Conservation (phyloP, 495 filamentous ascomycete genomes). For the Trichoderma gamsii region DNA sequence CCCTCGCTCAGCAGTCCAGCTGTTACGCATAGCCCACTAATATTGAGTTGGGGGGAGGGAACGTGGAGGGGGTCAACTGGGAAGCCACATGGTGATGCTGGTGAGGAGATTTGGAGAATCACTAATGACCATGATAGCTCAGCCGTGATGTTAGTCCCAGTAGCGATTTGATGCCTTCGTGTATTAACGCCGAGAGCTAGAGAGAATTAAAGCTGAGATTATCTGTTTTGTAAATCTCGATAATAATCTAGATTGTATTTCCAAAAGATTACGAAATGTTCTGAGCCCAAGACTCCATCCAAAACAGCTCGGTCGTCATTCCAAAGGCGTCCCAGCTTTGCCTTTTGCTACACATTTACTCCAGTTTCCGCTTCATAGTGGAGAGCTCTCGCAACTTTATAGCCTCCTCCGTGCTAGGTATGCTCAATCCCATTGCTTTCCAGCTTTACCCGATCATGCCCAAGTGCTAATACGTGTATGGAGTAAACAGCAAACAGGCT, state of each 20-base stretch:
- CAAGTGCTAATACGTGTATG: neutral
- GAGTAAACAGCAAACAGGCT: neutral
- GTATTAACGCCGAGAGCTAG: neutral
- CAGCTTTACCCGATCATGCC: neutral
- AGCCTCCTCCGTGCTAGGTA: too few relatives aligned
- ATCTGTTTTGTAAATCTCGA: too few relatives aligned
- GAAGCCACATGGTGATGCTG: too few relatives aligned
- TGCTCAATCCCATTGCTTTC: neutral
- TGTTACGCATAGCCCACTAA: neutral
- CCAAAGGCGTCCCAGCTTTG: too few relatives aligned
- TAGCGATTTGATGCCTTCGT: too few relatives aligned
- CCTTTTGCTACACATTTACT: neutral
- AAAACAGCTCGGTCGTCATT: too few relatives aligned
- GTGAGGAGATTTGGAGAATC: too few relatives aligned
- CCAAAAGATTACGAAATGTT: too few relatives aligned
- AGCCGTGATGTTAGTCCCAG: too few relatives aligned
- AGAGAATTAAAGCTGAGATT: neutral
- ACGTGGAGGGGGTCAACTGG: neutral
- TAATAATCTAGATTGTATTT: too few relatives aligned
- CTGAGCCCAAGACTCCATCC: too few relatives aligned
- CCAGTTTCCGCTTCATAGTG: neutral
- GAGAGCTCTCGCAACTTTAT: neutral
- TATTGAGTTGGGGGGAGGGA: neutral
- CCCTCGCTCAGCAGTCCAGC: neutral
- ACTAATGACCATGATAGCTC: too few relatives aligned